These are phyloP conservation scores for Pyrenophora tritici-repentis DNA, from an alignment of 2,329 filamentous ascomycete species.

Conservation along the genomic window DNA sequence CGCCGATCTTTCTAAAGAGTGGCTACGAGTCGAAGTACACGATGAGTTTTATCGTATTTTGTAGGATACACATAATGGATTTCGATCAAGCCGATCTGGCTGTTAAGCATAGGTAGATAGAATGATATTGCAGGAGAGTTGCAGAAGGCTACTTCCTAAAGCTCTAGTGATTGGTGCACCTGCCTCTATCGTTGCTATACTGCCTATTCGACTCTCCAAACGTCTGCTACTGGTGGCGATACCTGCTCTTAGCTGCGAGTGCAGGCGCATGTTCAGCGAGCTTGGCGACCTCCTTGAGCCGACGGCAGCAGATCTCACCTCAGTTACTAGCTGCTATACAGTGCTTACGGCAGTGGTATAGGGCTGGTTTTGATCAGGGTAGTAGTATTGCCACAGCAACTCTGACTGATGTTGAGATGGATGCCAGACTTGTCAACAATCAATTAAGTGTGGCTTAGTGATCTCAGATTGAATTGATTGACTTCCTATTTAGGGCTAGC, in stretches of 20 bases:
- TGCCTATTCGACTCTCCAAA: conserved; percentile 1
- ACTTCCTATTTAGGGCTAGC: no score
- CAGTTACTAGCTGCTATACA: neutral
- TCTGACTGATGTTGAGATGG: neutral
- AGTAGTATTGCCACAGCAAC: neutral
- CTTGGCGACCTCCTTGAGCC: neutral
- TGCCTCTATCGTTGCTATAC: neutral
- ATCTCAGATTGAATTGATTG: no score
- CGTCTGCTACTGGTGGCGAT: conserved; percentile 2
- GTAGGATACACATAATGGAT: conserved; percentile 1
- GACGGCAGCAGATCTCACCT: neutral
- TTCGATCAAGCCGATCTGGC: neutral
- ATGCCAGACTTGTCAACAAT: no score
- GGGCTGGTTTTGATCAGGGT: neutral
- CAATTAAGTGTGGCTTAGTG: no score
- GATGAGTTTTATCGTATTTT: conserved; percentile 6
- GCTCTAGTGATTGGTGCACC: neutral
- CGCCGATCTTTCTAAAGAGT: conserved; percentile 3
- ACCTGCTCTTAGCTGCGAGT: conserved; percentile 1
- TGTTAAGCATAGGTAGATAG: conserved; percentile 4
- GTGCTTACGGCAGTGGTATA: neutral
- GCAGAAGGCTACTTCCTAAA: conserved; percentile 4
- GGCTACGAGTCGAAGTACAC: conserved; percentile 4
- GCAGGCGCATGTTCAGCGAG: neutral
- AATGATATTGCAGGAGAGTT: conserved; percentile 2